Evolutionary conservation across 2,329 filamentous ascomycete genomes (phyloP).

Genomic region (Fusarium cyanostomum): DNA sequence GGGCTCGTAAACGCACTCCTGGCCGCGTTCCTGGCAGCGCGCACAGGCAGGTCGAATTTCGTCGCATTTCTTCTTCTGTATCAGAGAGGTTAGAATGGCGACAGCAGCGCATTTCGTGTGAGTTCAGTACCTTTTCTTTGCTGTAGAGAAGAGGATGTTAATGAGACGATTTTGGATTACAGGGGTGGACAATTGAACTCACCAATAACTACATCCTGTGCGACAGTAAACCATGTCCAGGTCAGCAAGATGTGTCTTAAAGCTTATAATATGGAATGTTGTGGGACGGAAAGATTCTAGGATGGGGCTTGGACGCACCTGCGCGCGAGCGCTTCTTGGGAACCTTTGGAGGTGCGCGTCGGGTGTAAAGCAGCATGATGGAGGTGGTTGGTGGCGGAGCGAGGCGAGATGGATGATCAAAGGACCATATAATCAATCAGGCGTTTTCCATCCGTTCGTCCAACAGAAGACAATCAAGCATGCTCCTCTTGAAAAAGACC

Average conservation of each 20-base stretch:
- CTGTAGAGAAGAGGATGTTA: conserved; percentile 46
- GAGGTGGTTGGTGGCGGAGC: conserved; percentile 31
- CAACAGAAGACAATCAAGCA: conserved; percentile 19
- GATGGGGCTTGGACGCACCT: conserved; percentile 22
- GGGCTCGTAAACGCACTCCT: conserved; percentile 61
- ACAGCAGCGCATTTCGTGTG: background rate
- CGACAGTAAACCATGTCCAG: conserved; percentile 9
- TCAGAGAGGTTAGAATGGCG: conserved; percentile 10
- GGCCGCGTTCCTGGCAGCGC: conserved; percentile 59
- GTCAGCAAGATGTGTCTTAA: conserved; percentile 12
- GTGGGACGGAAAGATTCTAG: conserved; percentile 16
- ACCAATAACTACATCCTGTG: conserved; percentile 64
- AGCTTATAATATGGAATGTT: conserved; percentile 1
- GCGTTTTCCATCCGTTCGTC: conserved; percentile 30
- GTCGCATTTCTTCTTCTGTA: conserved; percentile 68
- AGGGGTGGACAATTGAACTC: conserved; percentile 37
- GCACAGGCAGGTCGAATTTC: conserved; percentile 61
- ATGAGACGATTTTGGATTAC: conserved; percentile 13
- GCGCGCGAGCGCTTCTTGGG: conserved; percentile 68
- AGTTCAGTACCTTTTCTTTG: conserved; percentile 59
- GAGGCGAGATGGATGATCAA: conserved; percentile 29
- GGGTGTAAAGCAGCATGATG: conserved; percentile 67
- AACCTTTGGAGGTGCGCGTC: conserved; percentile 64
- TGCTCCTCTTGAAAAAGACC: conserved; percentile 8
- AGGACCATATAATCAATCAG: conserved; percentile 35